Evolutionary conservation across 1,139 yeast species (phyloP).

Genomic region (Suhomyces guaymorum): DNA sequence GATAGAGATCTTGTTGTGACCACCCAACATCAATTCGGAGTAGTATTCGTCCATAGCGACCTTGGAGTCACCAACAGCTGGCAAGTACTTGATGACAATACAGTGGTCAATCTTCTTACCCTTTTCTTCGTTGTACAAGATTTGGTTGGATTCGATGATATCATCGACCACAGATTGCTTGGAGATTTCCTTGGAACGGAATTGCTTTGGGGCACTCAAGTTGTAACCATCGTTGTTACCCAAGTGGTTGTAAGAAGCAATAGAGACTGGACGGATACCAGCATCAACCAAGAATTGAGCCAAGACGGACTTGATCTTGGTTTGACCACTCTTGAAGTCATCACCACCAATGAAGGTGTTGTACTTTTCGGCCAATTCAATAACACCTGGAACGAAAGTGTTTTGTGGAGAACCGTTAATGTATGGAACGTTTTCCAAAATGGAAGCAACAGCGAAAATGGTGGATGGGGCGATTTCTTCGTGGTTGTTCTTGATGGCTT

Average conservation of each 20-base stretch:
- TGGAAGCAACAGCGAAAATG: slow-evolving; percentile 88
- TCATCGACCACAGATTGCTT: slow-evolving; percentile 94
- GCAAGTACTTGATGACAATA: slow-evolving; percentile 90
- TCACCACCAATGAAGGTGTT: slow-evolving; percentile 90
- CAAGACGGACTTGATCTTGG: slow-evolving; percentile 90
- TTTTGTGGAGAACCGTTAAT: slow-evolving; percentile 97
- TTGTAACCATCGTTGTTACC: slow-evolving; percentile 97
- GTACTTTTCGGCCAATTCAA: slow-evolving; percentile 82
- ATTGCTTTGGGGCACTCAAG: slow-evolving; percentile 87
- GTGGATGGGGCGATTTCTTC: slow-evolving; percentile 89
- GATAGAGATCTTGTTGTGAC: slow-evolving; percentile 90
- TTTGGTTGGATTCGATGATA: slow-evolving; percentile 84
- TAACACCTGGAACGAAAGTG: slow-evolving; percentile 93
- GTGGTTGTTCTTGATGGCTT: slow-evolving; percentile 75
- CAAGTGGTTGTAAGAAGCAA: slow-evolving; percentile 93
- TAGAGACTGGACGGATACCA: slow-evolving; percentile 91
- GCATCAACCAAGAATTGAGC: slow-evolving; percentile 97
- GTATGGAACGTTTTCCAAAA: slow-evolving; percentile 83
- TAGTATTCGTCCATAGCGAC: slow-evolving; percentile 99
- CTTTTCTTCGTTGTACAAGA: slow-evolving; percentile 77
- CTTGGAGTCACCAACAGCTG: slow-evolving; percentile 94
- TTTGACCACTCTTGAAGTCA: slow-evolving; percentile 96
- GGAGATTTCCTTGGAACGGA: slow-evolving; percentile 92
- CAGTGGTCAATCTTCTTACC: slow-evolving; percentile 89
- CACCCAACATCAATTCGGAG: slow-evolving; percentile 95